Base-by-base conservation (phyloP, 2,329 filamentous ascomycete species). In the Microdochium trichocladiopsis region DNA sequence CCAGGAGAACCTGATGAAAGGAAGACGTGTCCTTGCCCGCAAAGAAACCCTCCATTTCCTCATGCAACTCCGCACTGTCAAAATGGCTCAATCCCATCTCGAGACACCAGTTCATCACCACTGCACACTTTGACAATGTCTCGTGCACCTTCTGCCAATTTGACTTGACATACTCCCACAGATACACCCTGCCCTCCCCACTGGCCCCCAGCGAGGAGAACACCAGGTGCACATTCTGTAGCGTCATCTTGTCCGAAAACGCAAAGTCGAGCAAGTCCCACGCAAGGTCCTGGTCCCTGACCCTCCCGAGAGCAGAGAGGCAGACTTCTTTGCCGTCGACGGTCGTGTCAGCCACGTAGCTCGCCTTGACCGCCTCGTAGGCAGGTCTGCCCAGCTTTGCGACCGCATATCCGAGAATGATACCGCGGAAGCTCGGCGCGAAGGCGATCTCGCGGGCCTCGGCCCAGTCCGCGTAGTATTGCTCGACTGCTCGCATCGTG, bases 321-420 rank as follows among this genome's bases (percentile, higher is more conserved):
- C 84, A 87, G 57, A 95, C 88, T 60, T 96, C 91, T 70, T 92
- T 95, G 61, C 91, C 92, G 62, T 97, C 94, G 33, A 96, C 84
- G 8, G 91, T 90, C 50, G 87, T 86, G 12, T 90, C 94, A 49
- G 77, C 84, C 56, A 83, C 78, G 78, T 90, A 97, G 67, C 96
- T 92, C 51, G 90, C 82, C 74, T 93, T 90, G 51, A 99, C 79
- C 6, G 85, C 79, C 25, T 87, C 79, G 59, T 90, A 88, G n/a
- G 83, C 75, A 50, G 79, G 78, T 8, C 82, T 83, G 6, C 90
- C 84, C 57, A 92, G 82, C 52, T 71, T 69, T 57, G 84, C 85
- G 54, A 96, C 78, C 24, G 84, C 87, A 36, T 90, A 86, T 53
- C 85, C 84, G 77, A 91, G 97, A 54, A 96, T 81, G 1, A 90